Evolutionary conservation across 2,329 filamentous ascomycete species (phyloP).

Genomic region (Penicillium sp.): DNA sequence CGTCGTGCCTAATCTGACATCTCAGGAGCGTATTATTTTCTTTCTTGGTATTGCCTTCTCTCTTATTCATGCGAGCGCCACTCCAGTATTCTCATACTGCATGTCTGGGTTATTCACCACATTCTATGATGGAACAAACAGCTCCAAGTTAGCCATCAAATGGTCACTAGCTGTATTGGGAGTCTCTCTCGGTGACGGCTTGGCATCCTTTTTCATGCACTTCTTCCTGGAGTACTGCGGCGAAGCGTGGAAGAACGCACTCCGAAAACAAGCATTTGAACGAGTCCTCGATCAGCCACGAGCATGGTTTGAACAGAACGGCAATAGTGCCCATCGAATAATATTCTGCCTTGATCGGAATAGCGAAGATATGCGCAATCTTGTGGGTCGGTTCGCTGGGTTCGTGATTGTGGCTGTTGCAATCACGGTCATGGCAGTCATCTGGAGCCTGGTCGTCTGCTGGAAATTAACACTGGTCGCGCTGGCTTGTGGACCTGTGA

Average conservation of each 20-base stretch:
- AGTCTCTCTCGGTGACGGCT: slow-evolving; percentile 65
- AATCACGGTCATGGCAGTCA: slow-evolving; percentile 67
- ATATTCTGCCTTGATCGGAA: slow-evolving; percentile 73
- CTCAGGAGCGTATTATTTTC: slow-evolving; percentile 54
- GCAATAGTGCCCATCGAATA: slow-evolving; percentile 63
- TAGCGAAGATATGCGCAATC: slow-evolving; percentile 81
- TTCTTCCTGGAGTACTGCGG: slow-evolving; percentile 70
- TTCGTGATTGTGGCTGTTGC: slow-evolving; percentile 63
- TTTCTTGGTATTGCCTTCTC: slow-evolving; percentile 61
- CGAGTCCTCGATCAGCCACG: slow-evolving; percentile 72
- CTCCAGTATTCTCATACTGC: slow-evolving; percentile 72
- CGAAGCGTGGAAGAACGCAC: slow-evolving; percentile 72
- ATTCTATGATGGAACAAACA: slow-evolving; percentile 59
- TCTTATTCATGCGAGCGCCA: slow-evolving; percentile 63
- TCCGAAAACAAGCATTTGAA: slow-evolving; percentile 66
- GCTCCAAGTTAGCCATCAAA: slow-evolving; percentile 51
- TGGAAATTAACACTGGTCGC: slow-evolving; percentile 82
- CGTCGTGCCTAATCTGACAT: slow-evolving; percentile 65
- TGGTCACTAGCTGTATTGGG: slow-evolving; percentile 71
- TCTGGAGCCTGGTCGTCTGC: slow-evolving; percentile 70
- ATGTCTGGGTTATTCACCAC: slow-evolving; percentile 70
- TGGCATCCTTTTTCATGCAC: slow-evolving; percentile 63
- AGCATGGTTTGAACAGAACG: slow-evolving; percentile 71
- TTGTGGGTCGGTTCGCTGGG: slow-evolving; percentile 75
- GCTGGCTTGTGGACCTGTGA: slow-evolving; percentile 64